Base-by-base conservation (phyloP, 495 filamentous ascomycete species). In the Xylaria curta region DNA sequence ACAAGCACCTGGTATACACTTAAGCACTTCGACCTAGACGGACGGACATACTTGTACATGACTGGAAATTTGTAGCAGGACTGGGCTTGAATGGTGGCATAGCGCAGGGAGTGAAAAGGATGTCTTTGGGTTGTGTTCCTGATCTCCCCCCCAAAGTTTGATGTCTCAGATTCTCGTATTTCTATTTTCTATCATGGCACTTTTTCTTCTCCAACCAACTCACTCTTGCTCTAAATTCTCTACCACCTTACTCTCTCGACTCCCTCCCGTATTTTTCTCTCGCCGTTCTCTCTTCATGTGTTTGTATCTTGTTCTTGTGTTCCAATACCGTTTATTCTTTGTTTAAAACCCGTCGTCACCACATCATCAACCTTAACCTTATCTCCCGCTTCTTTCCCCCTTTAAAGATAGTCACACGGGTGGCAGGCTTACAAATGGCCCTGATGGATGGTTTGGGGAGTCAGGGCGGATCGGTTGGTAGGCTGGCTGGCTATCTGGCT, bases 91-190 rank as follows among this genome's bases (percentile, higher is more conserved):
- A 77, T 67, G 81, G 82, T 80, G 82, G 86, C 84, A 86, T 85
- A 88, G 85, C 87, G 88, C 85, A 86, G 81, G 87, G 87, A 87
- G 87, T 86, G 85, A 84, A 83, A 83, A 83, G 87, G 86, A 86
- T 87, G 77, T 87, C 84, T 84, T 85, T 82, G 84, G 65, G 86
- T 85, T 84, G 84, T 85, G 80, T 85, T 85, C 83, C 70, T 76
- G 67, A 66, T 73, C 40, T 68, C 74, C 58, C 26, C 56, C 26
- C 47, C 61, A 66, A 28, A 59, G 61, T 71, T 71, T 65, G 61
- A 71, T 66, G 61, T 66, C 49, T 71, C 62, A 40, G 64, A 31
- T 66, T 71, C 42, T 72, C 63, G 44, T 61, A 44, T 62, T 56
- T 72, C 60, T 21, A 47, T 72, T 61, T 61, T 70, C 68, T 66